phyloP scores from a whole-genome alignment of 495 filamentous ascomycete genomes.

The Massariosphaeria phaeospora region DNA sequence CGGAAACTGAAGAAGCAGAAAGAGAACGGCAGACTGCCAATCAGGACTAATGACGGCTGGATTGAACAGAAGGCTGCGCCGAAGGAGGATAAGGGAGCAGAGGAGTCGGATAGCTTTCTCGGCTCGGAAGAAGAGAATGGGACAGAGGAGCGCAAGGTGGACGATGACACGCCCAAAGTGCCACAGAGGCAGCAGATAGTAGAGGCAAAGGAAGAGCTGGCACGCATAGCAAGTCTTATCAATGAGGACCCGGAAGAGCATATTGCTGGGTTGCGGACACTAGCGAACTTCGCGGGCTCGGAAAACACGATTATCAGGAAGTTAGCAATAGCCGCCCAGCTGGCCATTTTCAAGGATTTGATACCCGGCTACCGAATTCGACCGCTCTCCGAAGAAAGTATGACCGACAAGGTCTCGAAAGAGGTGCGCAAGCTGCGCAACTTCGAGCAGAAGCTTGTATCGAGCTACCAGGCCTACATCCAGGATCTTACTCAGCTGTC shows the following conservation, averaged over 20 bases:
- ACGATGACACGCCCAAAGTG: conserved; percentile 56
- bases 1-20: conserved; percentile 66
- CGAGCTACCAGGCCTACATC: conserved; percentile 77
- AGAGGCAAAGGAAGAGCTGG: conserved; percentile 87
- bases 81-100: conserved; percentile 40
- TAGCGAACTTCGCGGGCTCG: conserved; percentile 69
- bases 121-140: conserved; percentile 52
- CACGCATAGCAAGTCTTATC: conserved; percentile 69
- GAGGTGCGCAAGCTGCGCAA: conserved; percentile 74
- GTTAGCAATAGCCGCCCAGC: conserved; percentile 74
- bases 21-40: conserved; percentile 70
- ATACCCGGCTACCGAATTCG: conserved; percentile 95
- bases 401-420: conserved; percentile 76
- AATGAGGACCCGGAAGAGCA: conserved; percentile 95
- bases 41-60: conserved; percentile 72
- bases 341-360: conserved; percentile 90
- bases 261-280: conserved; percentile 60
- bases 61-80: conserved; percentile 55
- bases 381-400: conserved; percentile 65
- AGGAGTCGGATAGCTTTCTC: conserved; percentile 50
- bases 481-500: conserved; percentile 61
- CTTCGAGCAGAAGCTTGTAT: conserved; percentile 79
- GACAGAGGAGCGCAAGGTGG: conserved; percentile 45
- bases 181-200: conserved; percentile 71
- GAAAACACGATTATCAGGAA: conserved; percentile 68